Percentiles rank a stretch among this genome's conserved stretches.
Conservation (phyloP, 164 flowering plant species). For the Magnolia officinalis region DNA sequence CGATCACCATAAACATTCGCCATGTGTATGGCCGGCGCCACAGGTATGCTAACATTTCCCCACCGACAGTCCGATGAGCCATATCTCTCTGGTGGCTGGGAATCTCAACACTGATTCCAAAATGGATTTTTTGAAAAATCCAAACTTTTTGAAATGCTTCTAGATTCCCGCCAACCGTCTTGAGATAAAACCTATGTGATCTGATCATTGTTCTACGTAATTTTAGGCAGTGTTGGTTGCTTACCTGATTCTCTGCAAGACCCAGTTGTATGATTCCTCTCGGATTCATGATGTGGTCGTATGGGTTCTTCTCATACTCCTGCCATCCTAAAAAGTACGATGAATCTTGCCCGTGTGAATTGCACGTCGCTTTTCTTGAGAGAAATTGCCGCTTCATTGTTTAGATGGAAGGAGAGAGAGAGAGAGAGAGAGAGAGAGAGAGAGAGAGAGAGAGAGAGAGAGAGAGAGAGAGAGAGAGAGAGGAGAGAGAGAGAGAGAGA, state of each 20-base stretch:
- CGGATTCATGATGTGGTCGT: conserved; percentile 33
- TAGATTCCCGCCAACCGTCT: too few relatives aligned
- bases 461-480: background rate
- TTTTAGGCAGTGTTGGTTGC: background rate
- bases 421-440: conserved; percentile 2
- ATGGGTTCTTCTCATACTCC: conserved; percentile 55
- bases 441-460: background rate
- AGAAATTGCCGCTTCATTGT: conserved; percentile 13
- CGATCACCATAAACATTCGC: too few relatives aligned
- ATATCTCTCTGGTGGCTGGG: too few relatives aligned
- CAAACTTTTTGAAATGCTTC: background rate
- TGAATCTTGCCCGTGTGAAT: conserved; percentile 50
- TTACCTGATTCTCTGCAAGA: conserved; percentile 47
- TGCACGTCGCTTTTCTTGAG: conserved; percentile 32
- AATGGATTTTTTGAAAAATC: background rate
- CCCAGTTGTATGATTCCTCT: conserved; percentile 54
- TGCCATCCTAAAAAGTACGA: conserved; percentile 54
- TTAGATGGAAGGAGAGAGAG: background rate
- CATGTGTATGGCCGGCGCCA: too few relatives aligned
- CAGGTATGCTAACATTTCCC: too few relatives aligned
- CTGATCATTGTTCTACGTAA: background rate
- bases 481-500: background rate
- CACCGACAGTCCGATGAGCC: too few relatives aligned
- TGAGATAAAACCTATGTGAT: too few relatives aligned
- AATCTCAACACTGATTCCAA: background rate